Evolutionary conservation across 2,329 filamentous ascomycete species (phyloP).

Genomic region (Venturia pyrina): DNA sequence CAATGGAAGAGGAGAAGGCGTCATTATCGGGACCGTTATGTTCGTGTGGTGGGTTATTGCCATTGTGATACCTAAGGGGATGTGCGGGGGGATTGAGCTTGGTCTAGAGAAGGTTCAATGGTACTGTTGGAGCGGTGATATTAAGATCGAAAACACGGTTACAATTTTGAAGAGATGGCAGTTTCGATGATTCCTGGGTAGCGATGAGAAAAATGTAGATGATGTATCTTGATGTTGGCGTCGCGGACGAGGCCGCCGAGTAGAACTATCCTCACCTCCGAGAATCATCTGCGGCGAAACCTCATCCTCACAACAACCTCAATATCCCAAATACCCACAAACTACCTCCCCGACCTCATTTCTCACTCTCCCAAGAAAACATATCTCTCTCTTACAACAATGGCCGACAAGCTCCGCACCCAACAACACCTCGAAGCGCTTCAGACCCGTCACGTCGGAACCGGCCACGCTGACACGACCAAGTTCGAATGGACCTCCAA

Average conservation of each 20-base stretch:
- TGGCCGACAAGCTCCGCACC: slow-evolving; percentile 94
- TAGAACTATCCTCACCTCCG: not conserved
- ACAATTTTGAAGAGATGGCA: too few relatives aligned
- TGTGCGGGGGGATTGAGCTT: not conserved
- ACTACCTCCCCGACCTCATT: not conserved
- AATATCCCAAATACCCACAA: not conserved
- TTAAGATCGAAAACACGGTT: not conserved
- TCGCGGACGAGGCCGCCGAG: too few relatives aligned
- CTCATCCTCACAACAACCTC: not conserved
- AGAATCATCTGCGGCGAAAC: not conserved
- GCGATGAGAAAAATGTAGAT: too few relatives aligned
- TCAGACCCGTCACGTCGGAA: slow-evolving; percentile 91
- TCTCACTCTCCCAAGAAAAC: not conserved
- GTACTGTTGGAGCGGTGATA: not conserved
- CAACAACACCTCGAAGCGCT: slow-evolving; percentile 96
- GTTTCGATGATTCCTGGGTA: too few relatives aligned
- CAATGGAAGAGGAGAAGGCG: not conserved
- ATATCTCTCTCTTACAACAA: not conserved
- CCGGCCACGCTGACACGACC: slow-evolving; percentile 90
- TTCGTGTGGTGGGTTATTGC: not conserved
- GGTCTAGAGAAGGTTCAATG: not conserved
- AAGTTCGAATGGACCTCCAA: slow-evolving; percentile 97
- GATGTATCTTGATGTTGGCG: too few relatives aligned
- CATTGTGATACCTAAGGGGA: not conserved
- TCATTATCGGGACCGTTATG: slow-evolving; percentile 8